A percentile compares a stretch with the other conserved stretches of the same genome.
These are phyloP conservation scores for Rutstroemia sp. DNA, from an alignment of 2,329 filamentous ascomycete genomes.

Conservation along the genomic window DNA sequence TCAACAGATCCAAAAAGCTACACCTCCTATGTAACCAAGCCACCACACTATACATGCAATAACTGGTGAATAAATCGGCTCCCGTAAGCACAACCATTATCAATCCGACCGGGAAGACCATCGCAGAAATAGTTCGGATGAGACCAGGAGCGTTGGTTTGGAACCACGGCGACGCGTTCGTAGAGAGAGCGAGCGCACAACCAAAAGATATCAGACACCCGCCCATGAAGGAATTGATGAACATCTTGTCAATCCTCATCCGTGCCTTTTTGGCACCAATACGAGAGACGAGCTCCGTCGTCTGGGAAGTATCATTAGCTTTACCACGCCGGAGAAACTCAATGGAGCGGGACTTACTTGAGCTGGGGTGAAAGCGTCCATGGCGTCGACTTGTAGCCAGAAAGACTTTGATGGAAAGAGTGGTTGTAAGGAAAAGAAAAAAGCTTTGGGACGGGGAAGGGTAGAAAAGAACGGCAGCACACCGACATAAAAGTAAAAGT, in stretches of 20 bases:
- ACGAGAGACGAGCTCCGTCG: conserved; percentile 42
- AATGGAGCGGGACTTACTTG: conserved; percentile 14
- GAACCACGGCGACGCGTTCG: conserved; percentile 40
- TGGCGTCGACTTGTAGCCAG: conserved; percentile 4
- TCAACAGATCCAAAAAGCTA: conserved; percentile 26
- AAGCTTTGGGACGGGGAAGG: background rate
- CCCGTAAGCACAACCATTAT: conserved; percentile 42
- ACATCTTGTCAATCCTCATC: conserved; percentile 45
- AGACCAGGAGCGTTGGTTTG: conserved; percentile 41
- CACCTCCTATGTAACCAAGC: conserved; percentile 37
- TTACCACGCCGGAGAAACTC: background rate
- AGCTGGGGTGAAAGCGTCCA: conserved; percentile 37
- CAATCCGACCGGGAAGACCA: conserved; percentile 43
- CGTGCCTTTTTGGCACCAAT: conserved; percentile 44
- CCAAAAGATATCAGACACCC: conserved; percentile 45
- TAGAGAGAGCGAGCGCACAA: conserved; percentile 39
- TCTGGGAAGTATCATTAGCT: conserved; percentile 26
- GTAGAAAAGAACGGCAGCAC: background rate
- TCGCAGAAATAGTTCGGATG: conserved; percentile 36
- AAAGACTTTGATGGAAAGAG: background rate
- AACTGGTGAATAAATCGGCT: conserved; percentile 39
- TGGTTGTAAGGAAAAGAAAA: background rate
- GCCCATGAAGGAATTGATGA: conserved; percentile 43
- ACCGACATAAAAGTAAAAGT: background rate
- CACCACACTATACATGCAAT: conserved; percentile 35